These are phyloP conservation scores for Bryoglossum gracile DNA, from an alignment of 495 filamentous ascomycete species.

Conservation along the genomic window DNA sequence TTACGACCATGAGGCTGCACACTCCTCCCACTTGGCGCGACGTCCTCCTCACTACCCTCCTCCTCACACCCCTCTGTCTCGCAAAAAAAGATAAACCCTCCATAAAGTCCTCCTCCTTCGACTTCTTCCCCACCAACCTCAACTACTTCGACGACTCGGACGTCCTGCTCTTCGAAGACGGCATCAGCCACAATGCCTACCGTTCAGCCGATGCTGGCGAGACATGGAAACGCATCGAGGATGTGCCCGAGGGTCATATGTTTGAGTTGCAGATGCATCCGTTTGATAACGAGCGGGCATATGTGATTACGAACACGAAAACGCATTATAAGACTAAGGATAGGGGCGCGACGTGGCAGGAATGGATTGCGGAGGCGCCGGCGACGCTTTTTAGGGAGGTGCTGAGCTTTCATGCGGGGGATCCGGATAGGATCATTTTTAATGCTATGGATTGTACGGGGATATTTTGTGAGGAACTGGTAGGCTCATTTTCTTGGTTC, in stretches of 20 bases:
- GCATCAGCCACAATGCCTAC: slow-evolving; percentile 46
- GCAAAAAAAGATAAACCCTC: slow-evolving; percentile 43
- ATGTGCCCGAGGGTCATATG: slow-evolving; percentile 54
- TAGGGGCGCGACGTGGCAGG: slow-evolving; percentile 68
- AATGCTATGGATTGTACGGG: slow-evolving; percentile 61
- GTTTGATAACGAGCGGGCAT: slow-evolving; percentile 69
- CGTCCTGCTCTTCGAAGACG: slow-evolving; percentile 60
- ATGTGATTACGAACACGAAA: slow-evolving; percentile 57
- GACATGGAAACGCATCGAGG: slow-evolving; percentile 59
- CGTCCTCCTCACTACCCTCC: slow-evolving; percentile 17
- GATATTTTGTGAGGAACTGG: slow-evolving; percentile 44
- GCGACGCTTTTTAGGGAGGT: slow-evolving; percentile 35
- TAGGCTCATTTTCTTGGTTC: slow-evolving; percentile 9
- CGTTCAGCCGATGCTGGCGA: slow-evolving; percentile 73
- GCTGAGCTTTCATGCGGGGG: slow-evolving; percentile 70
- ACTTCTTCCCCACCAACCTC: slow-evolving; percentile 52
- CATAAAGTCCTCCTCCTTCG: slow-evolving; percentile 47
- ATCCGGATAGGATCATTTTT: slow-evolving; percentile 77
- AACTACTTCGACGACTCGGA: slow-evolving; percentile 87
- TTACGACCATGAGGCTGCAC: slow-evolving; percentile 25
- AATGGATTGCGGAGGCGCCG: slow-evolving; percentile 53
- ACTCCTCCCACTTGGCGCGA: slow-evolving; percentile 18
- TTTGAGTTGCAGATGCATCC: slow-evolving; percentile 61
- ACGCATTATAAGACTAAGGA: slow-evolving; percentile 76
- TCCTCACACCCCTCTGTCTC: slow-evolving; percentile 9